Percentiles rank a stretch among this genome's conserved stretches.
Conservation (phyloP, 176 grass and related monocot genomes). For the Ananas comosus region DNA sequence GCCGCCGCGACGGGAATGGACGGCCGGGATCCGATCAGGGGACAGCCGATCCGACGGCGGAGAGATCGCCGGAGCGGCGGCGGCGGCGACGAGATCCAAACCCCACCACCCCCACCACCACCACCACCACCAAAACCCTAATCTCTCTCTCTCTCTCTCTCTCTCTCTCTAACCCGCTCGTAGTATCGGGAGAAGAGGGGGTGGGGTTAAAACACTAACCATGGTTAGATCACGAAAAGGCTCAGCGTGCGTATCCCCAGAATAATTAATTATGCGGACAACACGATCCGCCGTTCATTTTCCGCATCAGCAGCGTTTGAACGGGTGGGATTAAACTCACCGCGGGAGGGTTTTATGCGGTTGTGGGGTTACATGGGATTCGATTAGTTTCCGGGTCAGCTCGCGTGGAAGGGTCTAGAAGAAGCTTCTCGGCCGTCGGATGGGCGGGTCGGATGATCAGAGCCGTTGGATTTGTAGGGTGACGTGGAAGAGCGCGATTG, state of each 20-base stretch:
- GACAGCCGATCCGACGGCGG: background rate
- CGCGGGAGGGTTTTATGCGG: background rate
- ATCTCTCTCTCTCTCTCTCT: background rate
- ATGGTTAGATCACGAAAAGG: background rate
- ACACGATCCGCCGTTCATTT: background rate
- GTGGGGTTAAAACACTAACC: background rate
- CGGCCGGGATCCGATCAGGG: background rate
- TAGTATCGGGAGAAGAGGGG: background rate
- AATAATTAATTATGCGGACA: background rate
- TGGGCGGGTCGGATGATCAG: background rate
- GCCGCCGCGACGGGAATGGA: conserved; percentile 7
- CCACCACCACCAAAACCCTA: background rate
- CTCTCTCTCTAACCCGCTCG: too few species aligned
- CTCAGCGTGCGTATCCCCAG: background rate
- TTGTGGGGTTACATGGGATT: background rate
- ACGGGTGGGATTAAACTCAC: background rate
- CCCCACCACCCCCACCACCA: background rate
- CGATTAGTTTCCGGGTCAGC: background rate
- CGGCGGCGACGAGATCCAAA: background rate
- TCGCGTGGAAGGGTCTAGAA: background rate
- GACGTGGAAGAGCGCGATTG: background rate
- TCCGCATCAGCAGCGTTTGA: background rate
- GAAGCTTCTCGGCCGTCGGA: background rate
- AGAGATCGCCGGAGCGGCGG: background rate
- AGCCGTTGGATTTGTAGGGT: background rate